Evolutionary conservation across 2,329 filamentous ascomycete species (phyloP), one percentile per base, ranked within the genome.

Genomic region (Epichloe aotearoae): DNA sequence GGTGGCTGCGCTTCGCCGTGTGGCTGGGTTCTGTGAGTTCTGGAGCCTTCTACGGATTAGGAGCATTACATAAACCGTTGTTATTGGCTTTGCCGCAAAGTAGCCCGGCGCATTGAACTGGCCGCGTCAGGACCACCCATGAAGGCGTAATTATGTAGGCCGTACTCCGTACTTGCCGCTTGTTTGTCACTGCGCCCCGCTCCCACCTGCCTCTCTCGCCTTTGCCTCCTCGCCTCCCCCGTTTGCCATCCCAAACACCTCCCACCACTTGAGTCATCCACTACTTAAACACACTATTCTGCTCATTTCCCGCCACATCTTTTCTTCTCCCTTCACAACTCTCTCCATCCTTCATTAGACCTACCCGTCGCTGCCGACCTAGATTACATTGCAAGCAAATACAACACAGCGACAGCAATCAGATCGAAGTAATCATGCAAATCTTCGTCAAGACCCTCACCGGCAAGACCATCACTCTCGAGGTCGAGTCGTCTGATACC

Each of bases 401-500:
- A 36, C n/a, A 45, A 46, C 17, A 41, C 46, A 53, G 44, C 51
- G 51, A 48, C 2, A 26, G 20, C 23, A 49, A n/a, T 4, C 44
- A 51, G 48, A 51, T 47, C 50, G 49, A 20, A 52, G 53, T 43
- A 55, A 51, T 34, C 46, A 55, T 53, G 44, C 62, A 64, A 52
- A 65, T 62, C 26, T 49, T 47, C 36, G n/a, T 49, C 30, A 47
- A 42, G 47, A 17, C 52, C 71, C 69, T 95, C 64, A 95, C 90
- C 71, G 89, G 89, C 64, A 69, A 70, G 67, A 69, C 66, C 56
- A 69, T 70, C 59, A 70, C 67, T 52, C 65, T 69, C 40, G 75
- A 94, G 73, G 88, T 95, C 5, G 88, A 95, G 69, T 89, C 85
- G 0, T 87, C 82, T 2, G 90, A 95, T 64, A 95, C 90, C 47